A percentile compares a stretch with the other conserved stretches of the same genome.
phyloP scores from a whole-genome alignment of 2,329 filamentous ascomycete genomes.

The Penicillium sp. region DNA sequence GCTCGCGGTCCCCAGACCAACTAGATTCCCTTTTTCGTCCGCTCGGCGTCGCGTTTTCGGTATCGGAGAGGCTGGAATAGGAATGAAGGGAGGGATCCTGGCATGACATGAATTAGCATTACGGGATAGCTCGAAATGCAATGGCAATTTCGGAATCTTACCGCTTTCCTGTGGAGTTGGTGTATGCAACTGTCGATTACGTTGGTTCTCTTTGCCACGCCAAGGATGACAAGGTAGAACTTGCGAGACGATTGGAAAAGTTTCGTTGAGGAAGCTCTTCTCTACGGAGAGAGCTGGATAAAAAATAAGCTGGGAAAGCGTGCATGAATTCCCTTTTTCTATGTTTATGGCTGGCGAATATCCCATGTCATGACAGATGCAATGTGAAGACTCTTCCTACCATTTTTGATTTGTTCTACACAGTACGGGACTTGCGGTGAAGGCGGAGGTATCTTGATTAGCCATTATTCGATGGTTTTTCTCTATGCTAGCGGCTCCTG shows the following conservation, averaged over 20 bases:
- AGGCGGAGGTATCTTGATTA: not conserved
- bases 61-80: conserved; percentile 38
- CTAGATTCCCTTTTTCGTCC: conserved; percentile 35
- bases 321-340: conserved; percentile 40
- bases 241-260: conserved; percentile 27
- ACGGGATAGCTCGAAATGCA: conserved; percentile 36
- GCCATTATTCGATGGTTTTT: conserved; percentile 1
- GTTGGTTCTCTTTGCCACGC: conserved; percentile 29
- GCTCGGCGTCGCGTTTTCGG: conserved; percentile 38
- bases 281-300: conserved; percentile 23
- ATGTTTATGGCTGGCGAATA: conserved; percentile 40
- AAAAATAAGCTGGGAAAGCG: conserved; percentile 32
- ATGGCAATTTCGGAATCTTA: conserved; percentile 32
- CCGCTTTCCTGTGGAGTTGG: conserved; percentile 37
- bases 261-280: conserved; percentile 28
- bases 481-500: not conserved
- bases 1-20: conserved; percentile 61
- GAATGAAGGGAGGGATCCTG: conserved; percentile 32
- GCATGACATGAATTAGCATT: conserved; percentile 39
- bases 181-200: conserved; percentile 33
- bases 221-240: conserved; percentile 20
- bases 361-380: conserved; percentile 38
- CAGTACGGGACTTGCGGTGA: not conserved
- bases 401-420: conserved; percentile 12
- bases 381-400: conserved; percentile 37